Evolutionary conservation across 352 stramenopile species (phyloP).

Genomic region (Phytophthora tubulina): DNA sequence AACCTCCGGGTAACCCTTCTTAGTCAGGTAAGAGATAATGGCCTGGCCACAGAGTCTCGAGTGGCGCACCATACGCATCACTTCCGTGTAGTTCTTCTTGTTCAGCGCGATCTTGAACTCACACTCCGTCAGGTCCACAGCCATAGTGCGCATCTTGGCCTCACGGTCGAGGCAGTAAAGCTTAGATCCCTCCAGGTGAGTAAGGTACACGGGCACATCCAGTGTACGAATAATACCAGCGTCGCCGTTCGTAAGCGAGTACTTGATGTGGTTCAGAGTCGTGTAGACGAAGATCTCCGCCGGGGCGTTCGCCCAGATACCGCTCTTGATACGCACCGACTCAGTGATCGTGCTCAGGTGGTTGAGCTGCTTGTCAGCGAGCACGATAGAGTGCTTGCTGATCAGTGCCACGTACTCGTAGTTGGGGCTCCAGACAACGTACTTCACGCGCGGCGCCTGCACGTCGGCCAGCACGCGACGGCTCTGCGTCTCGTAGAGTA

Average conservation of each 20-base stretch:
- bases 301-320: constrained; percentile 91
- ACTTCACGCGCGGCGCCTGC: constrained; percentile 97
- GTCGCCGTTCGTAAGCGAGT: constrained; percentile 94
- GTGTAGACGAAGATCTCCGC: constrained; percentile 98
- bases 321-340: constrained; percentile 96
- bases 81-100: constrained; percentile 97
- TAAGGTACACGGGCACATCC: constrained; percentile 98
- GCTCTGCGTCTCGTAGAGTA: constrained; percentile 98
- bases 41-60: constrained; percentile 97
- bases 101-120: constrained; percentile 98
- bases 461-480: constrained; percentile 97
- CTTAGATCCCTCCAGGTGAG: constrained; percentile 95
- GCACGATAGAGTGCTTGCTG: constrained; percentile 97
- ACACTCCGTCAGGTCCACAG: constrained; percentile 98
- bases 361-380: constrained; percentile 98
- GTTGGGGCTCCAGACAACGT: constrained; percentile 97
- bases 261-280: constrained; percentile 97
- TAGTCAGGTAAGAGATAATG: constrained; percentile 99
- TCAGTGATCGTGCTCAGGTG: constrained; percentile 98
- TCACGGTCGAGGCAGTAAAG: constrained; percentile 98
- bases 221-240: constrained; percentile 98
- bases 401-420: constrained; percentile 97
- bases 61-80: constrained; percentile 99
- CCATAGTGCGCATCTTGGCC: constrained; percentile 96
- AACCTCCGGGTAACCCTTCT: constrained; percentile 99